phyloP scores from a whole-genome alignment of 345 rosid species.

The Murraya paniculata region DNA sequence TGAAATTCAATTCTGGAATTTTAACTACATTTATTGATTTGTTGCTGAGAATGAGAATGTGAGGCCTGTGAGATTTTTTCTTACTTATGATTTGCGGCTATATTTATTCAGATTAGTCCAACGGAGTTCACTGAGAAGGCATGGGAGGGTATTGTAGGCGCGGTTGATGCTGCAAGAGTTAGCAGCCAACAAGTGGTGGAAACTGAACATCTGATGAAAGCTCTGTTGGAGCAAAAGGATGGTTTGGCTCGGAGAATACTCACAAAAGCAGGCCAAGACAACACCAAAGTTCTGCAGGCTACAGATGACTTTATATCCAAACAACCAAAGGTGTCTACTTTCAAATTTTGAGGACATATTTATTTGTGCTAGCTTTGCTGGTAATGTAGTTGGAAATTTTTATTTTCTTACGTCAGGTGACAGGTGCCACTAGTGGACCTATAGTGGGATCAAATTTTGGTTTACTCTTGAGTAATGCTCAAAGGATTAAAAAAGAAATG shows the following conservation, averaged over 20 bases:
- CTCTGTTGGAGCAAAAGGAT: slow-evolving; percentile 85
- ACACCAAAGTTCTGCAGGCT: slow-evolving; percentile 66
- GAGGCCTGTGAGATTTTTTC: background rate
- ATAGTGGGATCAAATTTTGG: slow-evolving; percentile 55
- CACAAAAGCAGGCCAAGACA: slow-evolving; percentile 72
- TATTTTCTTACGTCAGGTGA: slow-evolving; percentile 42
- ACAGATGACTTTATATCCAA: slow-evolving; percentile 57
- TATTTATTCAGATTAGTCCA: slow-evolving; percentile 42
- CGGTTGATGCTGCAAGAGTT: slow-evolving; percentile 64
- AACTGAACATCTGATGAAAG: slow-evolving; percentile 90
- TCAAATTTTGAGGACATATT: background rate
- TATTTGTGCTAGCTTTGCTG: background rate
- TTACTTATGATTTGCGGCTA: background rate
- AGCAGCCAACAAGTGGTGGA: slow-evolving; percentile 73
- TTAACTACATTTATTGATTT: too few relatives aligned
- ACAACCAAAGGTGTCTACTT: slow-evolving; percentile 58
- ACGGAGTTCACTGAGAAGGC: slow-evolving; percentile 85
- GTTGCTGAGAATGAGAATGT: too few relatives aligned
- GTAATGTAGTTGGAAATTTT: background rate
- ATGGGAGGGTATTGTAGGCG: slow-evolving; percentile 73
- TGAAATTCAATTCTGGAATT: background rate
- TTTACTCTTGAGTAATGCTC: slow-evolving; percentile 53
- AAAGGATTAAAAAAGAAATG: slow-evolving; percentile 68
- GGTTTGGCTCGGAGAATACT: slow-evolving; percentile 80
- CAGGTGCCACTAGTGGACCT: slow-evolving; percentile 67